Conservation (phyloP, 2,329 filamentous ascomycete genomes). For the Huntiella bhutanensis region DNA sequence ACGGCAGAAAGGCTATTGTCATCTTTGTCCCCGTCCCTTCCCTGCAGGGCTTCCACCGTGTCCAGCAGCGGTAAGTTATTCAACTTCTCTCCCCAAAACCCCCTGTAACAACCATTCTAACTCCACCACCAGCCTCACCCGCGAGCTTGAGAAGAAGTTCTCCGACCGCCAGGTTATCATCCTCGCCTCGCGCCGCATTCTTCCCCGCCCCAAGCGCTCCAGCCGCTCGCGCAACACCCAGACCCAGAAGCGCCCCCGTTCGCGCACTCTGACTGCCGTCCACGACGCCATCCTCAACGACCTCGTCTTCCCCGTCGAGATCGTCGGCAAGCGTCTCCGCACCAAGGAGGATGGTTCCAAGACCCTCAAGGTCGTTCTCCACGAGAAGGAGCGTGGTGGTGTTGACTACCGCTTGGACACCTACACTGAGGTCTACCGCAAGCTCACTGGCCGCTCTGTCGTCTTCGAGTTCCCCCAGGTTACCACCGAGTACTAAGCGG, state of each 20-base stretch:
- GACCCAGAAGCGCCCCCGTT: slow-evolving; percentile 97
- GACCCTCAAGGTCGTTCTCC: slow-evolving; percentile 94
- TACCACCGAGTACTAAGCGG: slow-evolving; percentile 58
- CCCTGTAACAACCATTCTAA: slow-evolving; percentile 13
- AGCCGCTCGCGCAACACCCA: slow-evolving; percentile 89
- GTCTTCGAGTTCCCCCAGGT: slow-evolving; percentile 96
- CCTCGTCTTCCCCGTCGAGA: slow-evolving; percentile 99
- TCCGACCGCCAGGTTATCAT: slow-evolving; percentile 99
- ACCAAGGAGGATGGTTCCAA: slow-evolving; percentile 99
- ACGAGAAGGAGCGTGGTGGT: slow-evolving; percentile 99
- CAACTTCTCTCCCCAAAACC: neutral
- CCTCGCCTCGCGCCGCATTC: slow-evolving; percentile 95
- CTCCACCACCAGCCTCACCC: slow-evolving; percentile 62
- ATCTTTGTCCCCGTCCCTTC: slow-evolving; percentile 99
- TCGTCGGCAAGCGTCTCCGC: slow-evolving; percentile 95
- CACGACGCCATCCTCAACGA: slow-evolving; percentile 97
- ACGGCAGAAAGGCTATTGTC: slow-evolving; percentile 99
- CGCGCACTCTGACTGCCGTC: slow-evolving; percentile 92
- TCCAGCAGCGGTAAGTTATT: slow-evolving; percentile 86
- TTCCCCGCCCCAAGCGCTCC: slow-evolving; percentile 96
- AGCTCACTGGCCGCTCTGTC: slow-evolving; percentile 88
- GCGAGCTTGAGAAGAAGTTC: slow-evolving; percentile 99
- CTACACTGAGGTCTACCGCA: slow-evolving; percentile 98
- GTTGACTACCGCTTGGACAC: slow-evolving; percentile 99
- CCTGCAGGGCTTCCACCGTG: slow-evolving; percentile 95